These are phyloP conservation scores for Leishmania aethiopica DNA, from an alignment of 208 protist genomes.

Conservation along the genomic window DNA sequence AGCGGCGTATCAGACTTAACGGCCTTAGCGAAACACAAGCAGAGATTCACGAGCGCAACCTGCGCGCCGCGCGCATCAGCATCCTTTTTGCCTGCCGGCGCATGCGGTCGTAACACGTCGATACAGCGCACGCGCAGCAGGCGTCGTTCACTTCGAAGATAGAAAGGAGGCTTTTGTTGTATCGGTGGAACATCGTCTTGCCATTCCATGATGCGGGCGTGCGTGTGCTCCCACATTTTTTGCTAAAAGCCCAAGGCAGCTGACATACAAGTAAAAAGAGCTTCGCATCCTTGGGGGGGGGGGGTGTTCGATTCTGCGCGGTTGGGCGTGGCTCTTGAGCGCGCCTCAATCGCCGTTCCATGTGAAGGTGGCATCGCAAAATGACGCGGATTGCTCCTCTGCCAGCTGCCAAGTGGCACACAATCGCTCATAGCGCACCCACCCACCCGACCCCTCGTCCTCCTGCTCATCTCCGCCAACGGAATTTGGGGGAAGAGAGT, in stretches of 20 bases:
- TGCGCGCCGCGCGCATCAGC: neutral
- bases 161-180: neutral
- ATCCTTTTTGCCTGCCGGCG: slow-evolving; percentile 9
- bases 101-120: slow-evolving; percentile 7
- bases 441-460: neutral
- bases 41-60: neutral
- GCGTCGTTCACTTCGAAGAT: neutral
- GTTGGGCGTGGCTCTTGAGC: neutral
- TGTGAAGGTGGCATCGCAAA: neutral
- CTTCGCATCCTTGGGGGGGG: neutral
- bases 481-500: neutral
- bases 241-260: neutral
- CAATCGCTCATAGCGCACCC: neutral
- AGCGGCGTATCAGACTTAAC: neutral
- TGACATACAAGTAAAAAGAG: neutral
- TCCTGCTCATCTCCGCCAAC: neutral
- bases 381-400: neutral
- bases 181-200: neutral
- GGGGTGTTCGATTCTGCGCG: neutral
- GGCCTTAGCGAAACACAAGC: neutral
- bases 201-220: neutral
- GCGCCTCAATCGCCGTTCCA: neutral
- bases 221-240: neutral
- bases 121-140: neutral
- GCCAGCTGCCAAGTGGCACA: neutral